Percentiles rank a stretch among this genome's conserved stretches.
Evolutionary conservation across 2,329 filamentous ascomycete genomes (phyloP).

Genomic region (Diaporthe australafricana): DNA sequence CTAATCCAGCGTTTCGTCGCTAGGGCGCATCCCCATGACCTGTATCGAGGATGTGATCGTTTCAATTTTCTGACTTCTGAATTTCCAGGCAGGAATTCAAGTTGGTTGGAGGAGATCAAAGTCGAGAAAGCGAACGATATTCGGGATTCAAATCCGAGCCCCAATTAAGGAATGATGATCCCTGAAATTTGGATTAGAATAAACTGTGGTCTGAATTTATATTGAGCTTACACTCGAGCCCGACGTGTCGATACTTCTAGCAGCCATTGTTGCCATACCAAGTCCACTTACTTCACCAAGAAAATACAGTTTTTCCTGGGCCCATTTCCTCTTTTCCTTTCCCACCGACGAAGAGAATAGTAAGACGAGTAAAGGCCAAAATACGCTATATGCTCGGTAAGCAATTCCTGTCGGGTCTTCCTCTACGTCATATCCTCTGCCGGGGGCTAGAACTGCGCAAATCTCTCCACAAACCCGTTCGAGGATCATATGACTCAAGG

Average conservation of each 20-base stretch:
- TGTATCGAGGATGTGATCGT: too few species aligned
- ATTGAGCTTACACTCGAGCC: not conserved
- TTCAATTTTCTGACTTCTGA: too few species aligned
- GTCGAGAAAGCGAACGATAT: too few species aligned
- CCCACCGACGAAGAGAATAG: not conserved
- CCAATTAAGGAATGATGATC: too few species aligned
- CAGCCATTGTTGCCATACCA: not conserved
- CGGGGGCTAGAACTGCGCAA: not conserved
- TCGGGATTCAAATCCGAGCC: too few species aligned
- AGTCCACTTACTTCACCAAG: not conserved
- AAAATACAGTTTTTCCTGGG: not conserved
- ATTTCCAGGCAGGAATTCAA: too few species aligned
- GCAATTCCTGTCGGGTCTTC: not conserved
- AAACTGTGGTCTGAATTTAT: too few species aligned
- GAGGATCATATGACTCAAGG: not conserved
- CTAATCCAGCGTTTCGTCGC: too few species aligned
- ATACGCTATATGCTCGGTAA: not conserved
- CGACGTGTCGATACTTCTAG: not conserved
- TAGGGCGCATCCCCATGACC: too few species aligned
- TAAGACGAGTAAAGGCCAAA: not conserved
- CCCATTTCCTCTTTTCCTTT: not conserved
- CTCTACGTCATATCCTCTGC: not conserved
- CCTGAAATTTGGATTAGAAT: too few species aligned
- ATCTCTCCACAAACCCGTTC: not conserved
- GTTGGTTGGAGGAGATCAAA: too few species aligned